Conservation (phyloP, 2,329 filamentous ascomycete species). For the Cercospora brassicicola region DNA sequence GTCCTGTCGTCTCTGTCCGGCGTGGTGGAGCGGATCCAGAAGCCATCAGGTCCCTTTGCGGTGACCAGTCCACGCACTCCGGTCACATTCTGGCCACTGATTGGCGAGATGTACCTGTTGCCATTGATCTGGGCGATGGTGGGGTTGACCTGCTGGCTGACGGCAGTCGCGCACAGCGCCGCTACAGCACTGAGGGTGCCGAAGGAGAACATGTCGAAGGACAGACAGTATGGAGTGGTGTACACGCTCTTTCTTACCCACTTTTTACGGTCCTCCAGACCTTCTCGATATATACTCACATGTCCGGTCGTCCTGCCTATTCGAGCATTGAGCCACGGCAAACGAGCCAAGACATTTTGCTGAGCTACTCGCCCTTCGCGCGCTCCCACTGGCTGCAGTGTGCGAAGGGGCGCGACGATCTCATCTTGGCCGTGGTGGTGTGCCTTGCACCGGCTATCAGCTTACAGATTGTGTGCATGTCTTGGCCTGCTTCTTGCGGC, state of each 20-base stretch:
- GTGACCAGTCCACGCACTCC: slow-evolving; percentile 63
- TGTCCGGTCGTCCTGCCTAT: slow-evolving; percentile 17
- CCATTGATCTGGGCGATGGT: slow-evolving; percentile 61
- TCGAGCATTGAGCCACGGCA: slow-evolving; percentile 6
- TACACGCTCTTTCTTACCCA: not conserved
- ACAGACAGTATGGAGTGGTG: not conserved
- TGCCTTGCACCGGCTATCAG: slow-evolving; percentile 6
- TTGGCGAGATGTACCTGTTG: slow-evolving; percentile 62
- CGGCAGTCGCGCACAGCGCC: slow-evolving; percentile 12
- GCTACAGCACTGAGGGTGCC: slow-evolving; percentile 7
- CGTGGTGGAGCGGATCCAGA: slow-evolving; percentile 63
- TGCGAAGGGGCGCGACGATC: slow-evolving; percentile 7
- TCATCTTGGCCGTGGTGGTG: slow-evolving; percentile 4
- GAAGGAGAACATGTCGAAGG: slow-evolving; percentile 8
- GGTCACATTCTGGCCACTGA: slow-evolving; percentile 57
- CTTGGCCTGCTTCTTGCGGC: slow-evolving; percentile 10
- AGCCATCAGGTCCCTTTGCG: slow-evolving; percentile 61
- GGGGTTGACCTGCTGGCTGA: slow-evolving; percentile 21
- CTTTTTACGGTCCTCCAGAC: not conserved
- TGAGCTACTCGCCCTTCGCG: not conserved
- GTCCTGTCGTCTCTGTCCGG: slow-evolving; percentile 58
- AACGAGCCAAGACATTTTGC: not conserved
- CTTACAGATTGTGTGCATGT: not conserved
- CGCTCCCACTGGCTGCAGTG: not conserved
- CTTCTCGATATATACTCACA: slow-evolving; percentile 12